Conservation (phyloP, 2,329 filamentous ascomycete species). For the Trichophyton verrucosum region DNA sequence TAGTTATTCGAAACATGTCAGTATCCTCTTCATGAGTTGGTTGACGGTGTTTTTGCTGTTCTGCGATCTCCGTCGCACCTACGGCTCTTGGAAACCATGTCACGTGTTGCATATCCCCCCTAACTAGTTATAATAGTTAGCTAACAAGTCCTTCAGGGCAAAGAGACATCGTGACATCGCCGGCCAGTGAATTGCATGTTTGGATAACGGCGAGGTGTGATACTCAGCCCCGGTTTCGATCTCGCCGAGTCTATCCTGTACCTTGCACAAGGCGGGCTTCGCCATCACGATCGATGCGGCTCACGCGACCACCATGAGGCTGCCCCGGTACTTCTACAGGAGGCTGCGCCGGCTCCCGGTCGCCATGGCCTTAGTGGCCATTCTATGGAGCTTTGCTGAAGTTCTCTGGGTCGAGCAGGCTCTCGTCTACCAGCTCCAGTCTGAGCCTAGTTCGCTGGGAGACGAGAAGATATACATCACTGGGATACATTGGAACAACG, state of each 20-base stretch:
- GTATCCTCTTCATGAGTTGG: too few relatives aligned
- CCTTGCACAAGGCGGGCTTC: background rate
- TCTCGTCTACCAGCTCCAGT: background rate
- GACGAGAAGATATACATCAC: constrained; percentile 49
- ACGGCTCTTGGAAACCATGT: too few relatives aligned
- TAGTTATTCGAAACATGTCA: too few relatives aligned
- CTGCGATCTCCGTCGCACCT: too few relatives aligned
- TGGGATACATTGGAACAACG: constrained; percentile 58
- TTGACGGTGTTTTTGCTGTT: too few relatives aligned
- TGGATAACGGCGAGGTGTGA: too few relatives aligned
- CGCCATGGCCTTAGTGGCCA: background rate
- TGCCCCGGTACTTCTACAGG: background rate
- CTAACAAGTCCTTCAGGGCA: too few relatives aligned
- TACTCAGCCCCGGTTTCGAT: too few relatives aligned
- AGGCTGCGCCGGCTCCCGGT: background rate
- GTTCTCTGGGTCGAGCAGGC: background rate
- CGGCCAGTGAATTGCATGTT: too few relatives aligned
- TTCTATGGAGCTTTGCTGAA: background rate
- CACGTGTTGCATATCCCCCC: too few relatives aligned
- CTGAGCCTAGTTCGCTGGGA: background rate
- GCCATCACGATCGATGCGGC: background rate
- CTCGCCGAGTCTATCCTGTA: background rate
- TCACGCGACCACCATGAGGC: background rate
- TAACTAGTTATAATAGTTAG: too few relatives aligned
- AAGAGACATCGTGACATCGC: too few relatives aligned